phyloP scores from a whole-genome alignment of 495 filamentous ascomycete species.

The Margaritispora aquatica region DNA sequence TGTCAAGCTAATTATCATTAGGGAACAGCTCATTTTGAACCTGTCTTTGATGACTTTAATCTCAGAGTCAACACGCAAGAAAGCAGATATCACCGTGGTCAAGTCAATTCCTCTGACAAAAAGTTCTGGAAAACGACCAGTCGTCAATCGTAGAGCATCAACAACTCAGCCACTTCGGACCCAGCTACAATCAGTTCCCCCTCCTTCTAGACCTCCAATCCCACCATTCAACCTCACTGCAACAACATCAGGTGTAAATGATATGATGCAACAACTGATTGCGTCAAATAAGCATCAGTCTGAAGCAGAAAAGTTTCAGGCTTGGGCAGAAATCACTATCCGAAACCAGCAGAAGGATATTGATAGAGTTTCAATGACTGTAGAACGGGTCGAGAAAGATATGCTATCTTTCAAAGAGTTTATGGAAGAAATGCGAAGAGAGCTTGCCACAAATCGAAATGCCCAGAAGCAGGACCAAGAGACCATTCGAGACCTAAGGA shows the following conservation, averaged over 20 bases:
- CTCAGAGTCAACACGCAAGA: constrained; percentile 6
- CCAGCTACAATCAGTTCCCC: neutral
- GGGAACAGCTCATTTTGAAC: constrained; percentile 22
- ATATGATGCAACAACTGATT: neutral
- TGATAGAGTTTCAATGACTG: constrained; percentile 13
- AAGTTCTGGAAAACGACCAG: neutral
- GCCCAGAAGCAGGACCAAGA: neutral
- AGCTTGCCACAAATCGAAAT: constrained; percentile 2
- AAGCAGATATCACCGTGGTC: constrained; percentile 14
- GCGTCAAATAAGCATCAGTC: neutral
- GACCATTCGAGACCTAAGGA: neutral
- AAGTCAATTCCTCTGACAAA: constrained; percentile 10
- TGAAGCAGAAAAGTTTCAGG: constrained; percentile 9
- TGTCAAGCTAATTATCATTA: neutral
- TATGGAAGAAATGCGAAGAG: constrained; percentile 15
- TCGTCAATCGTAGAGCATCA: neutral
- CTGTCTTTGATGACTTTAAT: constrained; percentile 17
- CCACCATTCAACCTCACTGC: neutral
- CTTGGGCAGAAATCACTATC: constrained; percentile 19
- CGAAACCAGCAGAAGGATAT: constrained; percentile 17
- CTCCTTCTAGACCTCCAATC: neutral
- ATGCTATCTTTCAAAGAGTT: constrained; percentile 19
- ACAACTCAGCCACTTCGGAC: constrained; percentile 1
- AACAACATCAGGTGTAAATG: neutral
- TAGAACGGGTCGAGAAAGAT: constrained; percentile 19